Evolutionary conservation across 306 rosid genomes (phyloP).

Genomic region (apple (Malus domestica)): DNA sequence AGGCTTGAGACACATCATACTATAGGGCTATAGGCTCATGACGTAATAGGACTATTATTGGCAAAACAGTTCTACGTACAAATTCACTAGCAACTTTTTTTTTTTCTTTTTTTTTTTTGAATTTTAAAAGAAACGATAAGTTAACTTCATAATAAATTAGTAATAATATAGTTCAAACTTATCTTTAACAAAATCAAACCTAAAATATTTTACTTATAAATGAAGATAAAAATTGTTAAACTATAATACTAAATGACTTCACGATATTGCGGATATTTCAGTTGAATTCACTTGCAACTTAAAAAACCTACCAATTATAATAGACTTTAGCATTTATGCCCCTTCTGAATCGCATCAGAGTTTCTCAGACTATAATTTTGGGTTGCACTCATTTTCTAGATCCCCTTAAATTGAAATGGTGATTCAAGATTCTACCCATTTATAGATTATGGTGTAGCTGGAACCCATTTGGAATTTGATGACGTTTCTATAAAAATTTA

Average conservation of each 20-base stretch:
- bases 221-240: too few relatives aligned
- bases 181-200: fast-evolving
- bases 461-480: background rate
- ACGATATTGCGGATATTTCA: too few relatives aligned
- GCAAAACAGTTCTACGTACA: background rate
- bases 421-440: background rate
- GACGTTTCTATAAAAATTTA: background rate
- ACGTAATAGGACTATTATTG: background rate
- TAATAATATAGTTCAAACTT: too few relatives aligned
- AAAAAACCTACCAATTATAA: background rate
- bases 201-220: too few relatives aligned
- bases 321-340: background rate
- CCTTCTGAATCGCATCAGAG: background rate
- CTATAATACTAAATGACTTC: too few relatives aligned
- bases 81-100: background rate
- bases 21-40: background rate
- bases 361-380: background rate
- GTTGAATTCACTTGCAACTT: background rate
- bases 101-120: too few relatives aligned
- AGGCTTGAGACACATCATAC: background rate
- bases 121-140: too few relatives aligned
- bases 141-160: fast-evolving
- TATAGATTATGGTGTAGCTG: background rate
- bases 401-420: background rate
- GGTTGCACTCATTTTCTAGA: background rate